Conservation (phyloP, 306 rosid genomes). For the Cyclanthera cordifolia region DNA sequence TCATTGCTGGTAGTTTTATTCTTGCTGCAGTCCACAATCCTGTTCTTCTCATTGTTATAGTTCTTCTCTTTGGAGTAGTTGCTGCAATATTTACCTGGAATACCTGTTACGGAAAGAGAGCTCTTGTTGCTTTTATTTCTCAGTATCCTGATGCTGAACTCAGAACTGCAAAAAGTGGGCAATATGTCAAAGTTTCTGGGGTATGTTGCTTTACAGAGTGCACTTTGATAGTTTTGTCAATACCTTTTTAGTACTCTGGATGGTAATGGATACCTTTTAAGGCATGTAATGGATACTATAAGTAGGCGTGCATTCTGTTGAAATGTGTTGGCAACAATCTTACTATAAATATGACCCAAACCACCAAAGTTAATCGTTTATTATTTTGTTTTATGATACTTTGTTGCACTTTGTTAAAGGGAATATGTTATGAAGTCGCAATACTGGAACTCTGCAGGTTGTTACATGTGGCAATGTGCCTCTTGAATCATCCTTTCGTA, state of each 20-base stretch:
- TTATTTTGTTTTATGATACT: neutral
- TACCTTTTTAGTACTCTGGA: neutral
- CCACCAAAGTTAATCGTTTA: neutral
- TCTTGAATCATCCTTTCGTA: constrained; percentile 80
- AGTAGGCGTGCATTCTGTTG: neutral
- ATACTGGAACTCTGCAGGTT: constrained; percentile 37
- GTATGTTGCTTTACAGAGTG: constrained; percentile 31
- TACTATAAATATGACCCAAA: neutral
- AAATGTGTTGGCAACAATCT: neutral
- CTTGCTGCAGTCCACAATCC: constrained; percentile 93
- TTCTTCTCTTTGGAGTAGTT: constrained; percentile 58
- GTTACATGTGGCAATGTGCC: constrained; percentile 98
- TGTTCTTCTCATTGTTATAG: constrained; percentile 78
- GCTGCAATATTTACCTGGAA: constrained; percentile 85
- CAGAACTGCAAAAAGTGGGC: constrained; percentile 92
- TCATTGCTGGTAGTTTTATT: constrained; percentile 94
- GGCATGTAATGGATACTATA: neutral
- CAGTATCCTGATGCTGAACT: constrained; percentile 92
- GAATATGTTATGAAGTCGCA: neutral
- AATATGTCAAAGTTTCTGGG: constrained; percentile 98
- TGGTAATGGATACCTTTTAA: neutral
- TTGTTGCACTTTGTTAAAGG: neutral
- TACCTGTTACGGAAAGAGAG: constrained; percentile 76
- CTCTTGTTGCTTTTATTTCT: constrained; percentile 64
- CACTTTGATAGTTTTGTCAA: constrained; percentile 4